phyloP scores from a whole-genome alignment of 1,139 yeast species.

The Sugiyamaella pinicola region DNA sequence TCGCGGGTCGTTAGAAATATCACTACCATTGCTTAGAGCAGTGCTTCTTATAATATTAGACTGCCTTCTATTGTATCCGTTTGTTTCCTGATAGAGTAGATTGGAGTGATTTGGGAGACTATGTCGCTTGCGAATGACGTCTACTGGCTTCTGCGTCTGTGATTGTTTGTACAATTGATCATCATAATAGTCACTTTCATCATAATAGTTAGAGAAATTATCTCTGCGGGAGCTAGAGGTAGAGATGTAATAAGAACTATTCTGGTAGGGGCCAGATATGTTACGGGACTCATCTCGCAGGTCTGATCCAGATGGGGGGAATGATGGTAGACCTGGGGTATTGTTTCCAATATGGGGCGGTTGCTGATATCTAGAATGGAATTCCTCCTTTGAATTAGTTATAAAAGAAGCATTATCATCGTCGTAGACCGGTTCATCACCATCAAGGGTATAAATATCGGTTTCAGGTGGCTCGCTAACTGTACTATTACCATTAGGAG shows the following conservation, averaged over 20 bases:
- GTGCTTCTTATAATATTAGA: conserved; percentile 3
- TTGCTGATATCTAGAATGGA: conserved; percentile 17
- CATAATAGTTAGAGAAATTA: neutral
- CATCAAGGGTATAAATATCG: conserved; percentile 10
- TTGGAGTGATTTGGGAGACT: conserved; percentile 19
- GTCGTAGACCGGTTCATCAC: conserved; percentile 18
- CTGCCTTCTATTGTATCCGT: neutral
- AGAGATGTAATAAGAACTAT: neutral
- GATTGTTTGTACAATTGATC: neutral
- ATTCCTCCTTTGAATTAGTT: conserved; percentile 20
- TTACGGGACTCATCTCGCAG: neutral
- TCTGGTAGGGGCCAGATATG: neutral
- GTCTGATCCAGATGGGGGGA: neutral
- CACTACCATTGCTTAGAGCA: neutral
- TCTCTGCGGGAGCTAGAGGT: neutral
- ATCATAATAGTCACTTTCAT: conserved; percentile 5
- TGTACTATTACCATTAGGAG: conserved; percentile 6
- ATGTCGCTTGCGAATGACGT: conserved; percentile 13
- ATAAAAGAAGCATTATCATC: conserved; percentile 21
- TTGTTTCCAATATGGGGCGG: neutral
- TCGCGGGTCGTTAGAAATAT: neutral
- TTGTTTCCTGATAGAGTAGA: conserved; percentile 4
- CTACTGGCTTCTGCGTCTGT: neutral
- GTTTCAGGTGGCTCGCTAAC: too few species aligned
- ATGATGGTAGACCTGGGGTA: neutral